phyloP scores from a whole-genome alignment of 2,329 filamentous ascomycete species.

The Calonectria leucothoes region DNA sequence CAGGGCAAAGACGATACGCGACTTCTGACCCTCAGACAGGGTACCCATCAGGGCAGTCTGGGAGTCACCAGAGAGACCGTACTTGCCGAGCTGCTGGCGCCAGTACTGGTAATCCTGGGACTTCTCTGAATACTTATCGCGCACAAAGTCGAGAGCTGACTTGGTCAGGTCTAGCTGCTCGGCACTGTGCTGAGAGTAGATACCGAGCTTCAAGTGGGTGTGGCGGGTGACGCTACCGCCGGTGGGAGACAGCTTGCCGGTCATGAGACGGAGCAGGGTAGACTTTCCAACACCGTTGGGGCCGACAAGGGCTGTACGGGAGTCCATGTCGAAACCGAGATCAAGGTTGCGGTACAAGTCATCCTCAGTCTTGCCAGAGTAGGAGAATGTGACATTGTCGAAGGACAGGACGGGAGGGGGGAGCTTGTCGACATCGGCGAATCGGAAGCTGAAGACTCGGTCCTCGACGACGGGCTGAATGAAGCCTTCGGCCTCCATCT shows the following conservation, averaged over 20 bases:
- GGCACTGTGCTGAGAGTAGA: constrained; percentile 98
- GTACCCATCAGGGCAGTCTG: constrained; percentile 99
- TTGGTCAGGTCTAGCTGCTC: constrained; percentile 99
- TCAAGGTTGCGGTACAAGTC: constrained; percentile 97
- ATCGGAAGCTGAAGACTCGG: constrained; percentile 95
- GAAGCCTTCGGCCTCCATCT: constrained; percentile 99
- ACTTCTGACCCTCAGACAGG: constrained; percentile 97
- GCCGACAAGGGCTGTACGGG: constrained; percentile 93
- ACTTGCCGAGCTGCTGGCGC: constrained; percentile 95
- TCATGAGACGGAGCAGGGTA: constrained; percentile 95
- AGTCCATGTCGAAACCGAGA: constrained; percentile 99
- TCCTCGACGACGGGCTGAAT: constrained; percentile 91
- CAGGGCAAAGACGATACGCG: constrained; percentile 96
- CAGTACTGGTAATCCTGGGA: constrained; percentile 99
- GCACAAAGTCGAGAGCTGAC: constrained; percentile 96
- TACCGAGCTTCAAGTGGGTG: constrained; percentile 97
- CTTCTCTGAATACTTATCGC: constrained; percentile 90
- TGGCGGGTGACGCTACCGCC: constrained; percentile 86
- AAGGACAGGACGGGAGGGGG: constrained; percentile 96
- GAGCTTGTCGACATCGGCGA: constrained; percentile 99
- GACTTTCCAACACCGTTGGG: constrained; percentile 99
- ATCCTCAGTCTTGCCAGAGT: constrained; percentile 89
- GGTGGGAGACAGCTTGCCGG: constrained; percentile 90
- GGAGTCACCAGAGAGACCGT: constrained; percentile 91
- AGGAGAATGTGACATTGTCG: constrained; percentile 97